Percentiles rank a stretch among this genome's conserved stretches.
These are phyloP conservation scores for Cladophialophora carrionii DNA, from an alignment of 2,329 filamentous ascomycete genomes.

Conservation along the genomic window DNA sequence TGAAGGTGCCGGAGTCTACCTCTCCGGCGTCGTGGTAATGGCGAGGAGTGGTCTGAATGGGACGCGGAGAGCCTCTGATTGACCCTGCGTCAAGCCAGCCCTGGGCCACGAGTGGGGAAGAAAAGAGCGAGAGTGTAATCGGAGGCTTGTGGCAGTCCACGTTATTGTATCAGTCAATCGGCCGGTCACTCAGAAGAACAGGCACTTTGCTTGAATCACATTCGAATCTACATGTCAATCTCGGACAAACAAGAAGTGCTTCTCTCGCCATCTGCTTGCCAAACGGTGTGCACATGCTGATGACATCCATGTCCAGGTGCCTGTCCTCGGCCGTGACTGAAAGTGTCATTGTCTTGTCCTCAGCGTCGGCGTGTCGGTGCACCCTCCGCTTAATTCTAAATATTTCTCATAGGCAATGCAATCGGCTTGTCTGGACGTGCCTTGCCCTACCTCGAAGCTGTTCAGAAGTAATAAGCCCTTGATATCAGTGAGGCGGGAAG, in stretches of 20 bases:
- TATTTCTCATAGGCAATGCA: too few species aligned
- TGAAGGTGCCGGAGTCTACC: conserved; percentile 71
- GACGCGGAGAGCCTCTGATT: conserved; percentile 72
- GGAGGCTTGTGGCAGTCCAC: background rate
- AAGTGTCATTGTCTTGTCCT: background rate
- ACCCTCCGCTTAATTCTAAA: too few species aligned
- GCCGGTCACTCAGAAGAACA: background rate
- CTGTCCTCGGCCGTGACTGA: background rate
- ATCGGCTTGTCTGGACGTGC: too few species aligned
- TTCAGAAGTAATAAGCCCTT: background rate
- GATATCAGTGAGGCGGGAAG: background rate
- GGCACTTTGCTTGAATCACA: background rate
- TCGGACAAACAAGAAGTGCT: background rate
- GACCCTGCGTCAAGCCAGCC: conserved; percentile 59
- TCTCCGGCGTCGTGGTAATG: conserved; percentile 68
- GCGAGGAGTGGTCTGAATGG: conserved; percentile 60
- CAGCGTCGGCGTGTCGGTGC: background rate
- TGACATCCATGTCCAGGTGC: background rate
- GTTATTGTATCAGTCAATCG: background rate
- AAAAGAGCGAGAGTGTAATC: background rate
- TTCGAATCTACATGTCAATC: background rate
- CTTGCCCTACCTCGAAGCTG: background rate
- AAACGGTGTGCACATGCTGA: background rate
- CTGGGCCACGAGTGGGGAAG: background rate
- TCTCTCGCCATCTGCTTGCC: conserved; percentile 2